Evolutionary conservation across 2,329 filamentous ascomycete species (phyloP).

Genomic region (Neofusicoccum kwambonambiense): DNA sequence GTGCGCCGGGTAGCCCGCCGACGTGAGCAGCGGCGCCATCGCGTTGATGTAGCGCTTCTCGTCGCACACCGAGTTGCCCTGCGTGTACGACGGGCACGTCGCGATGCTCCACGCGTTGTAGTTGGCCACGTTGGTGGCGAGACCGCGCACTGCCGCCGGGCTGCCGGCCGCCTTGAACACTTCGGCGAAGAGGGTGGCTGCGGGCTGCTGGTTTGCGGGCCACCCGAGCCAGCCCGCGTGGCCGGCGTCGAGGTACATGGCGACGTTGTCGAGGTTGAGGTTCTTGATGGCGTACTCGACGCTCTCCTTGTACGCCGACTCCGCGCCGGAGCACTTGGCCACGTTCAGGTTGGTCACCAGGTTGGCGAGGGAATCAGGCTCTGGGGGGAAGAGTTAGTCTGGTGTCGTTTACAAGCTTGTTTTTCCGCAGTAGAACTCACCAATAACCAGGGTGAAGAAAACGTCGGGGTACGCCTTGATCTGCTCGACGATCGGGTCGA

Average conservation of each 20-base stretch:
- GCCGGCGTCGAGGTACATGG: slow-evolving; percentile 64
- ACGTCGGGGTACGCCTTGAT: slow-evolving; percentile 55
- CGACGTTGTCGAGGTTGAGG: slow-evolving; percentile 61
- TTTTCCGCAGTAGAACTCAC: slow-evolving; percentile 28
- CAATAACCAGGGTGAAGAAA: slow-evolving; percentile 52
- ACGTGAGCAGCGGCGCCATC: slow-evolving; percentile 49
- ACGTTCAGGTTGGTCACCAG: slow-evolving; percentile 60
- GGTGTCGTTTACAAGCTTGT: neutral
- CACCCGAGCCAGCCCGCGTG: slow-evolving; percentile 66
- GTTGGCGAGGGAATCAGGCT: slow-evolving; percentile 63
- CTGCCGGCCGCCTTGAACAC: slow-evolving; percentile 49
- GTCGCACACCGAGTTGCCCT: slow-evolving; percentile 51
- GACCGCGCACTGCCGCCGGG: slow-evolving; percentile 50
- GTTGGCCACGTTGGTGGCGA: slow-evolving; percentile 59
- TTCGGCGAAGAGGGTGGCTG: slow-evolving; percentile 48
- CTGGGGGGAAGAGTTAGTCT: slow-evolving; percentile 24
- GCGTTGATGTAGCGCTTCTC: slow-evolving; percentile 54
- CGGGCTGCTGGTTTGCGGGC: slow-evolving; percentile 57
- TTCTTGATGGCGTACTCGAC: slow-evolving; percentile 56
- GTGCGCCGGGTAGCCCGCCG: slow-evolving; percentile 51
- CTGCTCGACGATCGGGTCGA: slow-evolving; percentile 54
- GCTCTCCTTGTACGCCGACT: slow-evolving; percentile 55
- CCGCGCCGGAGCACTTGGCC: slow-evolving; percentile 54
- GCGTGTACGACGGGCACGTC: slow-evolving; percentile 46
- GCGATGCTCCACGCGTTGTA: slow-evolving; percentile 56